Evolutionary conservation across 257 asterid species (phyloP), one percentile per base, ranked within the genome.

Genomic region (Scutellaria barbata): DNA sequence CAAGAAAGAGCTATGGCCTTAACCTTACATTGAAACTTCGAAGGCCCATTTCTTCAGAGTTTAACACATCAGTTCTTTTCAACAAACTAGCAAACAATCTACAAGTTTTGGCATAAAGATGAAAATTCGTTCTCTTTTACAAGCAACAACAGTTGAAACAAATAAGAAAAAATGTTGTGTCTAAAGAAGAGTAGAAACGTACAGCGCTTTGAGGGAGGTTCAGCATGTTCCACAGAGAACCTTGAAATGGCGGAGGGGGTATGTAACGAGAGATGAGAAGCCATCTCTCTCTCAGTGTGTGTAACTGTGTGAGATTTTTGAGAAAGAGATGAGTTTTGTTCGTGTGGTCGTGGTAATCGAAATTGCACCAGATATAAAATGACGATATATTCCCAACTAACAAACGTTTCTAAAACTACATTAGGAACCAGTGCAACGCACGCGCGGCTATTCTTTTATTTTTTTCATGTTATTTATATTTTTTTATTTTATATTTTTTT

Each of bases 251-350:
- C 89, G 48, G 91, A 83, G 52, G 83, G 74, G 10, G 79, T 18
- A 14, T 63, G 82, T 39, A 81, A 75, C 58, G 87, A 87, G 81
- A 90, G 85, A 68, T 87, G 92, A 66, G 86, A 84, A 76, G 88
- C 86, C 92, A 90, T 90, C 79, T 62, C 73, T 74, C 50, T 50
- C 40, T 48, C 61, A 14, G 20, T 37, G 58, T 63, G 62, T 41
- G 64, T 5, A 30, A 30, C 35, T 17, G 55, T 39, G 39, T 10
- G 54, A 47, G 51, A 20, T 55, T 74, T 30, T 63, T 75, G 72
- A 1, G 59, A 47, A 70, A 41, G 64, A 68, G 77, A 78, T 67
- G 33, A 71, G 77, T 42, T 78, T 61, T 75, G 13, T 73, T 75
- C 74, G 68, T 72, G 81, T 69, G 79, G 81, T 42, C 20, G 79